Conservation (phyloP, 192 early-diverging fungal genomes). For the Lobosporangium transversale region DNA sequence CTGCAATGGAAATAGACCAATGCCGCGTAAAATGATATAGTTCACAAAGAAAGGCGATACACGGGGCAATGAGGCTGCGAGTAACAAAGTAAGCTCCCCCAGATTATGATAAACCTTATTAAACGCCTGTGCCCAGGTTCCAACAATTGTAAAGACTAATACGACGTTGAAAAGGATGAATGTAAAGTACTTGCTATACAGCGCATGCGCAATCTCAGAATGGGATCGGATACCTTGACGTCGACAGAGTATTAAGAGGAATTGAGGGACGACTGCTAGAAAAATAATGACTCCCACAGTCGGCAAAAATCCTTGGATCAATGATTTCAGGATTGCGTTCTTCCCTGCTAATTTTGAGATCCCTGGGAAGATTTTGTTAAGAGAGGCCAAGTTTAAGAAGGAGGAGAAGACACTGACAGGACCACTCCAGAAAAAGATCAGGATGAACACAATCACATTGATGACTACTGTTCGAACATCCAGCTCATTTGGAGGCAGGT, state of each 20-base stretch:
- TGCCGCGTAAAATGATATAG: conserved; percentile 78
- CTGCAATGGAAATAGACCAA: conserved; percentile 75
- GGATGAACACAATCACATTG: conserved; percentile 63
- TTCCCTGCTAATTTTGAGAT: conserved; percentile 60
- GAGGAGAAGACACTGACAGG: conserved; percentile 75
- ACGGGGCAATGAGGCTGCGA: conserved; percentile 73
- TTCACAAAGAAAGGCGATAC: conserved; percentile 85
- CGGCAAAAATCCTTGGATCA: conserved; percentile 76
- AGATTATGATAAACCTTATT: conserved; percentile 72
- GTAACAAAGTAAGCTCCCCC: conserved; percentile 65
- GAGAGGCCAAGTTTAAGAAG: conserved; percentile 67
- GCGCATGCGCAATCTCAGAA: conserved; percentile 41
- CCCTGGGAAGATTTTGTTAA: conserved; percentile 69
- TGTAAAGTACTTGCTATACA: conserved; percentile 70
- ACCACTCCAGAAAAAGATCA: conserved; percentile 80
- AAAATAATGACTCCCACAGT: conserved; percentile 79
- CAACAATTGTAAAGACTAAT: conserved; percentile 77
- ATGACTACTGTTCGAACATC: conserved; percentile 63
- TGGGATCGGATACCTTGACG: conserved; percentile 39
- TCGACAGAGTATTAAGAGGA: conserved; percentile 60
- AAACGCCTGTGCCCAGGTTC: conserved; percentile 73
- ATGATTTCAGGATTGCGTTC: conserved; percentile 63
- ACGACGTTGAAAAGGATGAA: conserved; percentile 82
- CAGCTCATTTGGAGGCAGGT: conserved; percentile 65
- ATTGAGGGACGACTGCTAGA: conserved; percentile 72